A percentile compares a stretch with the other conserved stretches of the same genome.
Evolutionary conservation across 768 basidiomycete species (phyloP).

Genomic region (Collybia sordida): DNA sequence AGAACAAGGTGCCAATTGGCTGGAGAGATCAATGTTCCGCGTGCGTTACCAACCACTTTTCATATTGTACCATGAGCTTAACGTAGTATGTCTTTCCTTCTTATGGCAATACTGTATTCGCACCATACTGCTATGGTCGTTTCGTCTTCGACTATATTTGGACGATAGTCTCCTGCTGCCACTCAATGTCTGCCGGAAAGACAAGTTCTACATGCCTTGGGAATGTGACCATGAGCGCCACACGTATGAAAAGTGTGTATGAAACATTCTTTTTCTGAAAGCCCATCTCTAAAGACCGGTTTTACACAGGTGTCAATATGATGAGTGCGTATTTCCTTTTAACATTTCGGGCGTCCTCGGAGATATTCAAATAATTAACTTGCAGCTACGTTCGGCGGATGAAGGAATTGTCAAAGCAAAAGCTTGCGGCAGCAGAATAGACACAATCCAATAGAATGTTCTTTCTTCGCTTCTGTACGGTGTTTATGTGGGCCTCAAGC

Average conservation of each 20-base stretch:
- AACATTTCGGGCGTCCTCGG: constrained; percentile 2
- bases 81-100: neutral
- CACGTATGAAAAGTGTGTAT: constrained; percentile 77
- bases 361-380: constrained; percentile 1
- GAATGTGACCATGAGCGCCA: constrained; percentile 89
- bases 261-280: neutral
- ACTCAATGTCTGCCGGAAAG: constrained; percentile 81
- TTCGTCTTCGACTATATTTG: neutral
- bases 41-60: constrained; percentile 47
- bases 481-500: neutral
- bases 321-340: constrained; percentile 68
- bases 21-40: constrained; percentile 93
- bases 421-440: constrained; percentile 38
- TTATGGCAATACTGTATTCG: constrained; percentile 3
- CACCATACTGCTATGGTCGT: neutral
- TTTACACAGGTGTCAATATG: constrained; percentile 80
- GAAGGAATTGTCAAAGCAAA: constrained; percentile 79
- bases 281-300: neutral
- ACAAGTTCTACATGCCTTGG: constrained; percentile 84
- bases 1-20: constrained; percentile 68
- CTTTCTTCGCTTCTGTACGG: neutral
- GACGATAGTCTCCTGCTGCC: constrained; percentile 74
- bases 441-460: constrained; percentile 11
- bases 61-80: constrained; percentile 5
- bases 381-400: constrained; percentile 83